Conservation (phyloP, 1,284 basidiomycete genomes). For the Peniophora sp. region DNA sequence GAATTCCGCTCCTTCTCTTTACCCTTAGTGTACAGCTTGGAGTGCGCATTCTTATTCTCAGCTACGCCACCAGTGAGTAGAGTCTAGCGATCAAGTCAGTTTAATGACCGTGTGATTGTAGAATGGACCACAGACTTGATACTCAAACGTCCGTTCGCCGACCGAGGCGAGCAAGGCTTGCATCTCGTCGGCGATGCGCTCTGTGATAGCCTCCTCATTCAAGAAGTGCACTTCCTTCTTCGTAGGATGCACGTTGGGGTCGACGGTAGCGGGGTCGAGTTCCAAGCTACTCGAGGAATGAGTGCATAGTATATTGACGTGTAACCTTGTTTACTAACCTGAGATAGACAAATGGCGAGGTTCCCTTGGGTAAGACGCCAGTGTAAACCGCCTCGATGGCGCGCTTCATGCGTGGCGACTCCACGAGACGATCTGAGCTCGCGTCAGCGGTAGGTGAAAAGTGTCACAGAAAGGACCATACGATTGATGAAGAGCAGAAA, state of each 20-base stretch:
- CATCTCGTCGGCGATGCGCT: slow-evolving; percentile 70
- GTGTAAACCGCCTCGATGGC: slow-evolving; percentile 86
- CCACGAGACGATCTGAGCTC: slow-evolving; percentile 81
- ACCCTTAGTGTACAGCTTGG: slow-evolving; percentile 21
- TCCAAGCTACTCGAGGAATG: slow-evolving; percentile 44
- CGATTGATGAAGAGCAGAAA: slow-evolving; percentile 98
- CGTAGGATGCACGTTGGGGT: slow-evolving; percentile 98
- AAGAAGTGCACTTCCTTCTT: slow-evolving; percentile 96
- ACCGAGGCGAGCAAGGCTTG: slow-evolving; percentile 61
- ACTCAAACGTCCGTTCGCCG: slow-evolving; percentile 70
- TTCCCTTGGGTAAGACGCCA: slow-evolving; percentile 84
- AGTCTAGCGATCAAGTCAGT: slow-evolving; percentile 34
- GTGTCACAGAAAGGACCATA: slow-evolving; percentile 30
- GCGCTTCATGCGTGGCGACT: slow-evolving; percentile 81
- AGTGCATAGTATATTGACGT: background rate
- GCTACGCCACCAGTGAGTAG: slow-evolving; percentile 47
- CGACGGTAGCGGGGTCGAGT: slow-evolving; percentile 83
- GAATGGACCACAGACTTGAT: slow-evolving; percentile 51
- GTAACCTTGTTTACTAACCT: slow-evolving; percentile 41
- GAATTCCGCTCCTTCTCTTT: slow-evolving; percentile 31
- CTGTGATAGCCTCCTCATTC: slow-evolving; percentile 85
- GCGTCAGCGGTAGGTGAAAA: background rate
- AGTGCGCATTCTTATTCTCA: too few species aligned
- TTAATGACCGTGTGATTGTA: background rate
- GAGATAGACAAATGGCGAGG: slow-evolving; percentile 88